Percentiles rank a stretch among this genome's conserved stretches.
Evolutionary conservation across 2,329 filamentous ascomycete species (phyloP).

Genomic region (Alternaria sp.): DNA sequence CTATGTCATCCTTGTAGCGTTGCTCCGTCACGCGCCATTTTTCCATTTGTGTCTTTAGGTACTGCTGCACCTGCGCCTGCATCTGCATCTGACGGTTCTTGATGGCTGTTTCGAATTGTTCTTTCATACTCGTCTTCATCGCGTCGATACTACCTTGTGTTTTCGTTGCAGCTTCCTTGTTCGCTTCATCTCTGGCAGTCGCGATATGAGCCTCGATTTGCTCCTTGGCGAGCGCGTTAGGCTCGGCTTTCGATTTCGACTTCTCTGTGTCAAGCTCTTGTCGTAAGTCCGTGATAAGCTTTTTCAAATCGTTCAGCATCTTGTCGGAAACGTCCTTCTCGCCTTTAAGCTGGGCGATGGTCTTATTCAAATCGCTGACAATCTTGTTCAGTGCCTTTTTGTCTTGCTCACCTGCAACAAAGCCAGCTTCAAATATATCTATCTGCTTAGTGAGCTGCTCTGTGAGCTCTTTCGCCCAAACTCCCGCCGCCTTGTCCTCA

Average conservation of each 20-base stretch:
- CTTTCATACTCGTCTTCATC: background rate
- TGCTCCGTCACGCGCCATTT: background rate
- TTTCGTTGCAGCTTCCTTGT: background rate
- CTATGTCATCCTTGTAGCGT: too few species aligned
- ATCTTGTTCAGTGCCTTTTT: background rate
- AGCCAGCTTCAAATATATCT: background rate
- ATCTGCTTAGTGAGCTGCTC: background rate
- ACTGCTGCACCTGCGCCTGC: background rate
- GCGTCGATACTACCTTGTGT: background rate
- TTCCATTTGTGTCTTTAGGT: background rate
- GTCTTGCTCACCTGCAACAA: background rate
- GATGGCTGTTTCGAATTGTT: background rate
- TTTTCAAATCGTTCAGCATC: background rate
- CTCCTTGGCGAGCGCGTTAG: background rate
- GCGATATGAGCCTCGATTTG: conserved; percentile 1
- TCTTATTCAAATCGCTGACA: background rate
- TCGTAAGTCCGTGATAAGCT: background rate
- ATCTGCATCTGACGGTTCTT: background rate
- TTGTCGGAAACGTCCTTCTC: background rate
- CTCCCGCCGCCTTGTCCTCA: background rate
- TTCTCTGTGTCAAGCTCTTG: background rate
- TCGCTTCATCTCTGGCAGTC: background rate
- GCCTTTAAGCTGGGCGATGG: background rate
- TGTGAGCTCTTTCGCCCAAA: background rate
- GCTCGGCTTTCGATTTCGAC: background rate